phyloP scores from a whole-genome alignment of 768 basidiomycete genomes.

The Exsudoporus frostii region DNA sequence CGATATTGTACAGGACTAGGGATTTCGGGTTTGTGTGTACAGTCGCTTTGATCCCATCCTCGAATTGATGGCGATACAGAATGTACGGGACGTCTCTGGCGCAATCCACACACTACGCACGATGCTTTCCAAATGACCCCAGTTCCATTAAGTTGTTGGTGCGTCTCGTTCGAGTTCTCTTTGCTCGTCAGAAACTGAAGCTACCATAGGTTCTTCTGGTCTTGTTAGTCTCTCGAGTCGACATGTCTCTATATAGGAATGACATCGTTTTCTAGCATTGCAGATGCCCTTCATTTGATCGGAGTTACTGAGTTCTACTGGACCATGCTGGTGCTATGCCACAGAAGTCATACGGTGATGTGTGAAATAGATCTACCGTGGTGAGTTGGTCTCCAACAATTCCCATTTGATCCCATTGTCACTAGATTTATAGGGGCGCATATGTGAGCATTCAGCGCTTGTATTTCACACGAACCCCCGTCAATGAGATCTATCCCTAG shows the following conservation, averaged over 20 bases:
- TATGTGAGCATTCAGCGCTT: neutral
- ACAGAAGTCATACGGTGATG: neutral
- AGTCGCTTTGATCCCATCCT: neutral
- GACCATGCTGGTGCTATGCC: slow-evolving; percentile 5
- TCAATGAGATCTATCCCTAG: neutral
- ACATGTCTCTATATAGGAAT: neutral
- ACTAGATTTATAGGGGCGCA: slow-evolving; percentile 2
- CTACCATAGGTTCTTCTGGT: slow-evolving; percentile 7
- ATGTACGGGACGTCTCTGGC: slow-evolving; percentile 11
- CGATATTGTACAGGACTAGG: neutral
- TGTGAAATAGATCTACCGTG: slow-evolving; percentile 2
- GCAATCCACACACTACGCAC: neutral
- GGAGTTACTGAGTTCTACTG: slow-evolving; percentile 6
- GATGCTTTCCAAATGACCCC: slow-evolving; percentile 6
- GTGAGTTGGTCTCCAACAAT: neutral
- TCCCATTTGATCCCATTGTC: neutral
- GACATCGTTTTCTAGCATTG: slow-evolving; percentile 2
- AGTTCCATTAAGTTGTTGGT: slow-evolving; percentile 10
- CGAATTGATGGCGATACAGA: neutral
- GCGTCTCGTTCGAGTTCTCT: neutral
- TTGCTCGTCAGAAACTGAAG: neutral
- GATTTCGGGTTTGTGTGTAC: slow-evolving; percentile 6
- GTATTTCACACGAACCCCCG: neutral
- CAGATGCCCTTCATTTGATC: slow-evolving; percentile 3
- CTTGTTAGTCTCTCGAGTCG: slow-evolving; percentile 1